Evolutionary conservation across 192 early-diverging fungal genomes (phyloP).

Genomic region (Obelidium mucronatum): DNA sequence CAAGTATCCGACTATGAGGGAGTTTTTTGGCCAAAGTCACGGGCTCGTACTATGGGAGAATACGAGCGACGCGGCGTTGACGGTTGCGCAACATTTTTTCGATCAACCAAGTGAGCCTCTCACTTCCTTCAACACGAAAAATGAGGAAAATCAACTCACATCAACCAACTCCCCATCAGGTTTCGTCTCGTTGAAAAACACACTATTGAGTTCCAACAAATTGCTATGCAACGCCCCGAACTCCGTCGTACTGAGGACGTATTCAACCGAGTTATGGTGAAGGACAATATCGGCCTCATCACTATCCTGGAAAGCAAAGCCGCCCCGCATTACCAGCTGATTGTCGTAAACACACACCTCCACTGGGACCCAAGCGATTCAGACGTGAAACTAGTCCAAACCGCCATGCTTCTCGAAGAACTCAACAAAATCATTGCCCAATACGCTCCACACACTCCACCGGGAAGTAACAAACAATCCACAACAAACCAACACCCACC

Average conservation of each 20-base stretch:
- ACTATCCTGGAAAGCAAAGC: slow-evolving; percentile 85
- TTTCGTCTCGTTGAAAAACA: slow-evolving; percentile 85
- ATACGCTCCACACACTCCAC: slow-evolving; percentile 6
- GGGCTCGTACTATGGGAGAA: slow-evolving; percentile 93
- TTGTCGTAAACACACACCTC: slow-evolving; percentile 90
- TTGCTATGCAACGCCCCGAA: slow-evolving; percentile 85
- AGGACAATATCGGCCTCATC: slow-evolving; percentile 93
- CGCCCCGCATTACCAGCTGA: slow-evolving; percentile 58
- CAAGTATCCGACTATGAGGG: slow-evolving; percentile 85
- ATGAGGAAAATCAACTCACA: no score
- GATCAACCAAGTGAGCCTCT: slow-evolving; percentile 71
- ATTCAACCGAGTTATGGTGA: slow-evolving; percentile 96
- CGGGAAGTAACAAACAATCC: background rate
- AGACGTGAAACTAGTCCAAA: slow-evolving; percentile 97
- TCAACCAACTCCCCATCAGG: slow-evolving; percentile 52
- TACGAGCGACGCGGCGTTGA: slow-evolving; percentile 87
- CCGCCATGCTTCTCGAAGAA: slow-evolving; percentile 92
- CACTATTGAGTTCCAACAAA: slow-evolving; percentile 93
- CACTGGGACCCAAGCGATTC: slow-evolving; percentile 92
- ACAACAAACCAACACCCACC: slow-evolving; percentile 35
- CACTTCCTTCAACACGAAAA: no score
- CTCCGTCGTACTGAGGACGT: slow-evolving; percentile 92
- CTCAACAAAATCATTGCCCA: slow-evolving; percentile 41
- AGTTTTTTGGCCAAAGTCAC: slow-evolving; percentile 93
- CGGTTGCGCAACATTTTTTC: slow-evolving; percentile 96